Evolutionary conservation across 495 filamentous ascomycete genomes (phyloP).

Genomic region (Staphylotrichum longicolle): DNA sequence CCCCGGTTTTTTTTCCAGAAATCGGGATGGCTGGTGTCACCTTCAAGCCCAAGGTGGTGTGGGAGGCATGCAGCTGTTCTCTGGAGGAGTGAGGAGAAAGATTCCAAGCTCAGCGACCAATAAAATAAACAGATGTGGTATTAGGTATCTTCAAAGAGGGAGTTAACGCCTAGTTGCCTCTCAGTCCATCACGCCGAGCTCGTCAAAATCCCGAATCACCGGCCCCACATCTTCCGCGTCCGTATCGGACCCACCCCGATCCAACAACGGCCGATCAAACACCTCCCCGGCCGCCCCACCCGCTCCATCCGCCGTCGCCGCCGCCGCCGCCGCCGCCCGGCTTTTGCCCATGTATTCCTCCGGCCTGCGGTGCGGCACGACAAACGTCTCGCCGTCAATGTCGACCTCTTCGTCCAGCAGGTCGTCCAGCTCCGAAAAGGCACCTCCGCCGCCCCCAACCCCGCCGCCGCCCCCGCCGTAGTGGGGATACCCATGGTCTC

Average conservation of each 20-base stretch:
- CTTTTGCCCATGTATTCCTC: too few relatives aligned
- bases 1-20: neutral
- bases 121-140: too few relatives aligned
- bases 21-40: conserved; percentile 8
- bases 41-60: too few relatives aligned
- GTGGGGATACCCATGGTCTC: too few relatives aligned
- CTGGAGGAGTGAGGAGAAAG: too few relatives aligned
- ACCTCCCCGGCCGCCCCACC: neutral
- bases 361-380: neutral
- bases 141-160: too few relatives aligned
- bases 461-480: neutral
- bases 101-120: too few relatives aligned
- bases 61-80: too few relatives aligned
- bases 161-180: too few relatives aligned
- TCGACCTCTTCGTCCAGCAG: conserved; percentile 3
- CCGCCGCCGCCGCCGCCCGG: conserved; percentile 10
- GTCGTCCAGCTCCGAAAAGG: neutral
- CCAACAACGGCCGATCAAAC: neutral
- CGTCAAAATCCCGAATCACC: conserved; percentile 47
- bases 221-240: conserved; percentile 35
- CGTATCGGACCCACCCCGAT: conserved; percentile 6
- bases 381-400: conserved; percentile 6
- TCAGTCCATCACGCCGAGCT: conserved; percentile 31
- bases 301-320: conserved; percentile 11
- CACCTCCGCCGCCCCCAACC: neutral